Base-by-base conservation (phyloP, 1,139 yeast genomes). In the Scheffersomyces insectosa region DNA sequence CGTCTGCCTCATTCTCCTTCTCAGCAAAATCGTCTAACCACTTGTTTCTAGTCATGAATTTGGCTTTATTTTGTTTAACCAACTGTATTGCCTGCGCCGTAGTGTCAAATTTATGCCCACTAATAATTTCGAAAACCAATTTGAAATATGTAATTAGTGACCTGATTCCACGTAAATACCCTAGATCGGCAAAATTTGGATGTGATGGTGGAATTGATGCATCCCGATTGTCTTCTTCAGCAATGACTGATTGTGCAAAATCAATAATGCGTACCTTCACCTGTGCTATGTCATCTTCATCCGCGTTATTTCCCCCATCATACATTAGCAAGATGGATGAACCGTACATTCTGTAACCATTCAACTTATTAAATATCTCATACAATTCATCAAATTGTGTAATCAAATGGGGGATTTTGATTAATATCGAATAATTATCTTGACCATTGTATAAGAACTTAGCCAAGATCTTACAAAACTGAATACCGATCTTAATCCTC, bases 201-300 rank as follows among this genome's bases (percentile, higher is more conserved):
- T 83, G 83, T 39, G 65, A 70, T 1, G 97, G 97, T 2, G 97
- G 96, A 14, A 66, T 53, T 2, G 58, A 46, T 8, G 59, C 56
- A 10, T 57, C 42, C 4, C 48, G 39, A 29, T 50, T 49, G 28
- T 68, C 68, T 50, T 80, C 82, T 33, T 80, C 86, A 5, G 83
- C 82, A n/a, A 91, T 86, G 20, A 89, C 85, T 56, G 96, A 87
- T 59, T 93, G 96, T 1, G 98, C 98, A 73, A 95, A 95, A 67
- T 95, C 99, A 51, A 95, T 93, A 46, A 95, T 78, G 49, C 90
- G 80, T 15, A 93, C 82, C 46, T 68, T 77, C 62, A 62, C 82
- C 62, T 55, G 56, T 20, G 25, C 1, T 20, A 20, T 5, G 28
- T 53, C 57, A 11, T 41, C 44, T 7, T 50, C 51, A 20, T 49